Base-by-base conservation (phyloP, 257 asterid genomes). In the Solanum appendiculatum region DNA sequence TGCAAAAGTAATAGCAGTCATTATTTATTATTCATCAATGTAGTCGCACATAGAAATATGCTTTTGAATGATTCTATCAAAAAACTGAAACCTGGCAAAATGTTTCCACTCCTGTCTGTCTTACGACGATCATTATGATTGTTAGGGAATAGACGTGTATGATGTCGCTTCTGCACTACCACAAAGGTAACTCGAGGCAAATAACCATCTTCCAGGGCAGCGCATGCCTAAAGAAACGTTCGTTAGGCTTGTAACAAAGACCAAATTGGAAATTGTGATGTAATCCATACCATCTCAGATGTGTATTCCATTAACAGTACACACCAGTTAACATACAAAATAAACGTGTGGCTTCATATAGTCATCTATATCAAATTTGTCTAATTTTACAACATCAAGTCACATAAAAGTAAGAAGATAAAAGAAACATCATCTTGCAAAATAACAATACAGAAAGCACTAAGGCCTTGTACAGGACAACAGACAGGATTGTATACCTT, bases 91-190 rank as follows among this genome's bases (percentile, higher is more conserved):
- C 98, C 99, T 39, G 99, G 98, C 56, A 95, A 85, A 82, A 97
- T 94, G 84, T 97, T 97, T 29, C 98, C 98, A 88, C 99, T 97
- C 91, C n/a, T 94, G 88, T 97, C 98, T 0, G 96, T 94, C 5
- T 86, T 3, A 1, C 8, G 2, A 9, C 90, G 89, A 70, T 94
- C 95, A 3, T 84, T n/a, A 46, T 93, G 97, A 58, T 85, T 85
- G 5, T 75, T 91, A 31, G 99, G 89, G 75, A 97, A 97, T 21
- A 97, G 92, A 2, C 99, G 98, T 0, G 99, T 95, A 66, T 96
- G 98, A 70, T 96, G 99, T 66, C 99, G 92, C 94, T 96, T 96
- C 86, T 96, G 99, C 85, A 95, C 99, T 39, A 96, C 99, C 4
- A 96, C 88, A 81, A 96, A 95, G 20, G 99, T 96, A 3, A 95